Base-by-base conservation (phyloP, 306 rosid species). In the Cotoneaster glaucophyllus region DNA sequence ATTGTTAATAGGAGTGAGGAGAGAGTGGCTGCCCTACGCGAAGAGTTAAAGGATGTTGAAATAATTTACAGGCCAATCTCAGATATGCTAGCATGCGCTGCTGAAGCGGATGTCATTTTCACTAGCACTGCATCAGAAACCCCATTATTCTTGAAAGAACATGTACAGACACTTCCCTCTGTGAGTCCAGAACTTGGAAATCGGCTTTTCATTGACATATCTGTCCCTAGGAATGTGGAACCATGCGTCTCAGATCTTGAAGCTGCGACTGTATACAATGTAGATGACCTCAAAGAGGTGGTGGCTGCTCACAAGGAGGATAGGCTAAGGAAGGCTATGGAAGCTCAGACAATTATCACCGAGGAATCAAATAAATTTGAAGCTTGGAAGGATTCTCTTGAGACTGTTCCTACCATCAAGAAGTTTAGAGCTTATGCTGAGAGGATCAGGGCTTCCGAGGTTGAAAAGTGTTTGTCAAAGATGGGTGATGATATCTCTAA, bases 341-440 rank as follows among this genome's bases (percentile, higher is more conserved):
- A 87, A 69, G 98, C 96, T 61, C 82, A 69, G 74, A 75, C 73
- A 31, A 92, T 92, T 53, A 86, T 95, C 34, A 32, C 25, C 10
- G 97, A 95, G 67, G 97, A 92, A 83, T 77, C 80, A 75, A 83
- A 53, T 19, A 86, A 92, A 82, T 92, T 87, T 19, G 95, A 88
- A 71, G 96, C 96, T 0, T 92, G 97, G 97, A 92, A 76, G 71
- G 93, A 95, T 84, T 92, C 97, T 0, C 90, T 86, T 4, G 96
- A 89, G 84, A 89, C 98, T 73, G 92, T 89, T 74, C 93, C 98
- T 53, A 95, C 98, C 74, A 95, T 92, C 79, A 95, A 89, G 92
- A 92, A 88, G 77, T 84, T 90, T 71, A 86, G 95, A 87, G 90
- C 91, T 48, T 88, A 90, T 65, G 92, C 69, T 29, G 97, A 95